Evolutionary conservation across 768 basidiomycete species (phyloP).

Genomic region (Suillus decipiens): DNA sequence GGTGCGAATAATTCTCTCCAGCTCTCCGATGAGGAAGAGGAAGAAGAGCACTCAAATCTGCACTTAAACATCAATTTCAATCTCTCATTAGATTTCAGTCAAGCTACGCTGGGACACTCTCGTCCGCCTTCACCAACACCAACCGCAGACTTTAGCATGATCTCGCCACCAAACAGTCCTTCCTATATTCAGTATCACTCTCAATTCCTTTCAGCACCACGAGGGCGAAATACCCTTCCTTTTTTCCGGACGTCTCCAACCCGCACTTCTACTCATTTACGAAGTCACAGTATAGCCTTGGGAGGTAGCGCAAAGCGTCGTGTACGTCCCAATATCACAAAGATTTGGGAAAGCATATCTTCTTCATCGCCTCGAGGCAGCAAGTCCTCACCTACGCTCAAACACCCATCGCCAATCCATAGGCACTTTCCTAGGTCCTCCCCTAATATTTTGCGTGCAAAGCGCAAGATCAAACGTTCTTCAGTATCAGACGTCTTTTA

Average conservation of each 20-base stretch:
- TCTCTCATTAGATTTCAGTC: constrained; percentile 10
- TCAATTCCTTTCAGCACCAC: constrained; percentile 27
- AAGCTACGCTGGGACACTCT: constrained; percentile 6
- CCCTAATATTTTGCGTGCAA: constrained; percentile 5
- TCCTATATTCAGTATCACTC: constrained; percentile 35
- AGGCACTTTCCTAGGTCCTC: constrained; percentile 1
- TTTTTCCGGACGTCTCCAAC: constrained; percentile 33
- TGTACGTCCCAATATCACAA: constrained; percentile 33
- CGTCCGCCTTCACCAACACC: constrained; percentile 47
- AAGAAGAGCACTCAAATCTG: constrained; percentile 24
- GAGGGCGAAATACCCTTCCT: constrained; percentile 28
- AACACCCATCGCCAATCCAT: constrained; percentile 1
- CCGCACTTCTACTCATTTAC: constrained; percentile 12
- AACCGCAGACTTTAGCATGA: constrained; percentile 48
- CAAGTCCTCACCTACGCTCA: constrained; percentile 1
- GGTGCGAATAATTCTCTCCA: not conserved
- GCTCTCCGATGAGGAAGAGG: constrained; percentile 9
- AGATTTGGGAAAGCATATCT: constrained; percentile 35
- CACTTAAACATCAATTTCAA: constrained; percentile 24
- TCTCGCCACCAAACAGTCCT: constrained; percentile 42
- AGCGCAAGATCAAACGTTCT: constrained; percentile 9
- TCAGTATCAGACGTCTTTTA: not conserved
- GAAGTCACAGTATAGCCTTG: constrained; percentile 22
- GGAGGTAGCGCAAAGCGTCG: constrained; percentile 29
- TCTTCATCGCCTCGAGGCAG: constrained; percentile 21